Evolutionary conservation across 805 yeast genomes (phyloP).

Genomic region (Metahyphopichia silvanorum): DNA sequence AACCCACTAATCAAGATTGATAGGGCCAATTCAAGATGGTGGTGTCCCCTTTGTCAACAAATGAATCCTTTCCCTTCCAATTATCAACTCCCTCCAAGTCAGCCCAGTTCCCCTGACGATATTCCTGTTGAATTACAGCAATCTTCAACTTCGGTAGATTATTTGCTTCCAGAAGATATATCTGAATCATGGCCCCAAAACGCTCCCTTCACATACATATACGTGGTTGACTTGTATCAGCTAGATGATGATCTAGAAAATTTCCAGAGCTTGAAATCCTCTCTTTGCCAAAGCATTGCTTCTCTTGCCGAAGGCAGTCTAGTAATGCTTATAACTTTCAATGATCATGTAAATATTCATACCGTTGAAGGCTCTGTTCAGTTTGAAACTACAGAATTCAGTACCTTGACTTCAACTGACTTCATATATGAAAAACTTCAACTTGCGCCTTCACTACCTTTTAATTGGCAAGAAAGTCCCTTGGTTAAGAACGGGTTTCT

Average conservation of each 20-base stretch:
- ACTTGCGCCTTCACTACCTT: conserved; percentile 1
- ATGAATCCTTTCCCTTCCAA: conserved; percentile 17
- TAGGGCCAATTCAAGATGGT: conserved; percentile 29
- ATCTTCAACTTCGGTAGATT: conserved; percentile 26
- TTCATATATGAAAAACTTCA: conserved; percentile 5
- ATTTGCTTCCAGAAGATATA: conserved; percentile 26
- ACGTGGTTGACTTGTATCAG: conserved; percentile 29
- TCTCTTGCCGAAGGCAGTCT: conserved; percentile 12
- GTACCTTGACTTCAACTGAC: not conserved
- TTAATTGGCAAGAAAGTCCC: conserved; percentile 9
- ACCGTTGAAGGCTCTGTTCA: too few relatives aligned
- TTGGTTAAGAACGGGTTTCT: conserved; percentile 9
- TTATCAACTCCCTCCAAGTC: conserved; percentile 11
- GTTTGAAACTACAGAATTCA: too few relatives aligned
- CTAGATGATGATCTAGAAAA: conserved; percentile 18
- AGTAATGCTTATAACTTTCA: conserved; percentile 26
- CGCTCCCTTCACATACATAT: conserved; percentile 13
- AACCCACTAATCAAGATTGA: conserved; percentile 30
- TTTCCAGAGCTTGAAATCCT: conserved; percentile 10
- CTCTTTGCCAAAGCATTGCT: conserved; percentile 11
- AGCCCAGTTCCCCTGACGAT: conserved; percentile 8
- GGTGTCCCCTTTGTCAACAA: conserved; percentile 36
- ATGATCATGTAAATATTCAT: conserved; percentile 24
- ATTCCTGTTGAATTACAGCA: conserved; percentile 28
- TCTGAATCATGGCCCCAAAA: conserved; percentile 6